Percentiles rank a stretch among this genome's conserved stretches.
phyloP scores from a whole-genome alignment of 768 basidiomycete species.

The Lentinula aciculospora region DNA sequence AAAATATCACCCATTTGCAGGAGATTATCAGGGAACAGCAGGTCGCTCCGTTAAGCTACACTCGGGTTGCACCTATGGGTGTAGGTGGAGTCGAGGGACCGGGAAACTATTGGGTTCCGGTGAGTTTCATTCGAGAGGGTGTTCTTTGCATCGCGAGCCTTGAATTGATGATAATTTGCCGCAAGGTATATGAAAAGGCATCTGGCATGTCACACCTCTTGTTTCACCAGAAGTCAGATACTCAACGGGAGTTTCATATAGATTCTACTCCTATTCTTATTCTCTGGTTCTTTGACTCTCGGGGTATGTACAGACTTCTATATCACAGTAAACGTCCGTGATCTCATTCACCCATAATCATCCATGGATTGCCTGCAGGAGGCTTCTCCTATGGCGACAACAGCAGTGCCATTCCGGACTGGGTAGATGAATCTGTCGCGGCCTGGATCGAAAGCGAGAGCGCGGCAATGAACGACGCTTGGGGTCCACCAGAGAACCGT shows the following conservation, averaged over 20 bases:
- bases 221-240: neutral
- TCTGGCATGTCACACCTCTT: conserved; percentile 22
- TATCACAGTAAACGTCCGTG: no score
- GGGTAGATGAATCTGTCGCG: conserved; percentile 62
- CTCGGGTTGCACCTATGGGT: conserved; percentile 50
- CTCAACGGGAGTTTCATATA: conserved; percentile 9
- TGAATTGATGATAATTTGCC: neutral
- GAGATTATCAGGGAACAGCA: conserved; percentile 60
- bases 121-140: conserved; percentile 19
- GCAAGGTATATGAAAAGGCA: conserved; percentile 29
- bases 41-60: conserved; percentile 58
- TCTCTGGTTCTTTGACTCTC: conserved; percentile 78
- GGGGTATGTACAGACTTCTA: conserved; percentile 34
- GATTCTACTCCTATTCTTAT: conserved; percentile 49
- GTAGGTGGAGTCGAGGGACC: conserved; percentile 62
- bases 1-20: conserved; percentile 64
- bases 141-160: no score
- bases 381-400: conserved; percentile 42
- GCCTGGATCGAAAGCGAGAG: conserved; percentile 56
- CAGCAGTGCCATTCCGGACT: conserved; percentile 49
- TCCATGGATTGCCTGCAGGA: conserved; percentile 25
- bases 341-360: no score
- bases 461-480: conserved; percentile 43
- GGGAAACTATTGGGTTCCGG: conserved; percentile 77
- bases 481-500: conserved; percentile 49